Evolutionary conservation across 2,329 filamentous ascomycete species (phyloP).

Genomic region (Colletotrichum acutatum): DNA sequence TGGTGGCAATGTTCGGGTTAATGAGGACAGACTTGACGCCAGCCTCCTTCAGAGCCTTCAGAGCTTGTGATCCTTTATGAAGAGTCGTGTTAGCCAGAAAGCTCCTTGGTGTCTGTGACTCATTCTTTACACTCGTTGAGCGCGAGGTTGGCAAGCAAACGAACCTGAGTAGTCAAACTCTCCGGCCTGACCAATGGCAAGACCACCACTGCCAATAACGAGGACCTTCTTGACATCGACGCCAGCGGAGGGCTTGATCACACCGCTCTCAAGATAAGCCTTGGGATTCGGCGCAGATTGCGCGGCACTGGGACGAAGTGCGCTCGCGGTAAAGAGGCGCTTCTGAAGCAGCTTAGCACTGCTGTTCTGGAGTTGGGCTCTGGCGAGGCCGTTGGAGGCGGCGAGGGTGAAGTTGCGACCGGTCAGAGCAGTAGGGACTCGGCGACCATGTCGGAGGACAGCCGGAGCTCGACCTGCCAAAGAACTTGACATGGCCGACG

Average conservation of each 20-base stretch:
- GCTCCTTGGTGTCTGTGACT: conserved; percentile 23
- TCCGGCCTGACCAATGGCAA: conserved; percentile 96
- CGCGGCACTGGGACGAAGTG: conserved; percentile 55
- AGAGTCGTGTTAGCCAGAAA: conserved; percentile 36
- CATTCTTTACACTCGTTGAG: conserved; percentile 5
- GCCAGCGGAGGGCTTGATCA: conserved; percentile 80
- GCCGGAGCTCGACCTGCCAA: conserved; percentile 68
- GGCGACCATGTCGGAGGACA: conserved; percentile 65
- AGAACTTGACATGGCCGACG: conserved; percentile 51
- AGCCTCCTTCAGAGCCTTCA: conserved; percentile 97
- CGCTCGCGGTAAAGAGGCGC: conserved; percentile 59
- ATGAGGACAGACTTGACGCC: conserved; percentile 92
- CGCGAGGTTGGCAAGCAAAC: conserved; percentile 46
- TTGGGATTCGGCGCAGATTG: conserved; percentile 83
- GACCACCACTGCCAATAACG: conserved; percentile 93
- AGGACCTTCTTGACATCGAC: conserved; percentile 97
- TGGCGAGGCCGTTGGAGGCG: conserved; percentile 46
- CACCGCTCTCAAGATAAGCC: conserved; percentile 90
- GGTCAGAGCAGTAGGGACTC: conserved; percentile 56
- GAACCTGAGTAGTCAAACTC: conserved; percentile 98
- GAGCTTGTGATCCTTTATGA: conserved; percentile 84
- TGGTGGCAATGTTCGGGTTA: conserved; percentile 98
- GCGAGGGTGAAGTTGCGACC: conserved; percentile 56
- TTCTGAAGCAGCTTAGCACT: conserved; percentile 52
- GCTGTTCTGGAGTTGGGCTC: conserved; percentile 46